Conservation (phyloP, 1,284 basidiomycete species). For the Rhodotorula sp. region DNA sequence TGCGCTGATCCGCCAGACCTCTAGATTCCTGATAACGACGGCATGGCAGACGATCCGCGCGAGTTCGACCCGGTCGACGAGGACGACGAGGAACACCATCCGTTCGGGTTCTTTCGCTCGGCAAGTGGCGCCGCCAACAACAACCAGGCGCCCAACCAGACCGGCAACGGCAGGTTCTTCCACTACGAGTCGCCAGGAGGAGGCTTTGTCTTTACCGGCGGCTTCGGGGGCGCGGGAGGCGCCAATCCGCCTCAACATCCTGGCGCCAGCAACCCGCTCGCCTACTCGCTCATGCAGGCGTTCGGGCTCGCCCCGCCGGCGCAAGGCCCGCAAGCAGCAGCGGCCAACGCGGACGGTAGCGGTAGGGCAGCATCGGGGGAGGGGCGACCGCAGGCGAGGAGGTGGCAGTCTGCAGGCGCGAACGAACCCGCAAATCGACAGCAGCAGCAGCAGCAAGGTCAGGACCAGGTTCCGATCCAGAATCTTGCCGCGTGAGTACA, state of each 20-base stretch:
- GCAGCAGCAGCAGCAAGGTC: background rate
- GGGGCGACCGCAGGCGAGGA: slow-evolving; percentile 3
- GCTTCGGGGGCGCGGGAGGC: background rate
- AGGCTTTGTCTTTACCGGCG: background rate
- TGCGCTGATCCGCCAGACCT: no score
- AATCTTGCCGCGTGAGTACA: slow-evolving; percentile 28
- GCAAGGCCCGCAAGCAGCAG: background rate
- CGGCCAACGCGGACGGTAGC: background rate
- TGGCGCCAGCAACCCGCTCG: slow-evolving; percentile 10
- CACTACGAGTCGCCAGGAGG: slow-evolving; percentile 11
- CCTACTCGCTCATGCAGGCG: slow-evolving; percentile 8
- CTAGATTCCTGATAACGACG: slow-evolving; percentile 14
- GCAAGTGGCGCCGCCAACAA: background rate
- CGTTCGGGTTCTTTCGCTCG: slow-evolving; percentile 2
- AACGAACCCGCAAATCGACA: background rate
- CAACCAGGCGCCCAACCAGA: background rate
- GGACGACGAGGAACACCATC: background rate
- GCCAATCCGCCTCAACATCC: background rate
- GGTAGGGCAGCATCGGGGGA: background rate
- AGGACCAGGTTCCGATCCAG: slow-evolving; percentile 25
- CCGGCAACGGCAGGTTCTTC: slow-evolving; percentile 4
- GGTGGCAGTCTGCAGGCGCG: slow-evolving; percentile 2
- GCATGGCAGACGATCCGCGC: slow-evolving; percentile 28
- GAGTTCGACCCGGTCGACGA: slow-evolving; percentile 35
- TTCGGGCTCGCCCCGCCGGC: slow-evolving; percentile 16